Conservation (phyloP, 768 basidiomycete species). For the Trametes meyenii region DNA sequence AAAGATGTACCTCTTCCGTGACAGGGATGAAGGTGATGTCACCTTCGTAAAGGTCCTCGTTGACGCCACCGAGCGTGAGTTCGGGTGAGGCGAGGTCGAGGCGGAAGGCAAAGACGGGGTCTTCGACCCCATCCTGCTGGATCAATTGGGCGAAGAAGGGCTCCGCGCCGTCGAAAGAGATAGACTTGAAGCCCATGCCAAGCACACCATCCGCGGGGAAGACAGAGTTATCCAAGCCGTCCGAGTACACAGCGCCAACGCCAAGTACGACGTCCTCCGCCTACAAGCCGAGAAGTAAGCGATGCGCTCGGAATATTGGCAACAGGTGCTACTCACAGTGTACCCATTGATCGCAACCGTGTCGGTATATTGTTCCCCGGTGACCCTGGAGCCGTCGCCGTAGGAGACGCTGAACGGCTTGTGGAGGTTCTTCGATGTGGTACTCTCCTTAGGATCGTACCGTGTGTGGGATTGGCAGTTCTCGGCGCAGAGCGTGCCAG, state of each 20-base stretch:
- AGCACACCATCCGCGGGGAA: constrained; percentile 32
- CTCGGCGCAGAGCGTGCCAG: constrained; percentile 39
- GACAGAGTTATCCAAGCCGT: constrained; percentile 16
- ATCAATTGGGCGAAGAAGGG: constrained; percentile 37
- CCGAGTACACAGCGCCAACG: constrained; percentile 27
- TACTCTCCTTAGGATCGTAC: constrained; percentile 42
- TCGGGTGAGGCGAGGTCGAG: constrained; percentile 36
- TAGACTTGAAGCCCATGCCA: constrained; percentile 36
- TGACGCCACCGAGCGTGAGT: constrained; percentile 44
- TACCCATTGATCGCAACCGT: constrained; percentile 47
- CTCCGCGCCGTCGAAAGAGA: constrained; percentile 30
- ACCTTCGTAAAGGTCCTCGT: constrained; percentile 42
- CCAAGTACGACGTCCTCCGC: constrained; percentile 28
- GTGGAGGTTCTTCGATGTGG: constrained; percentile 39
- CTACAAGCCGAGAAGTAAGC: neutral
- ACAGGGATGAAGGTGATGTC: constrained; percentile 38
- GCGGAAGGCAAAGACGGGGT: constrained; percentile 43
- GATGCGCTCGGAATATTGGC: neutral
- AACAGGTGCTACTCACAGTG: constrained; percentile 33
- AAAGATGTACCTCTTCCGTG: constrained; percentile 26
- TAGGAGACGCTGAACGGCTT: constrained; percentile 46
- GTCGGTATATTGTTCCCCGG: constrained; percentile 51
- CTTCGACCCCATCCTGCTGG: constrained; percentile 20
- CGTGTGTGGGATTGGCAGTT: constrained; percentile 43
- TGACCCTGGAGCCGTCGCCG: constrained; percentile 51